Conservation (phyloP, 768 basidiomycete genomes). For the Boletus barrowsii region DNA sequence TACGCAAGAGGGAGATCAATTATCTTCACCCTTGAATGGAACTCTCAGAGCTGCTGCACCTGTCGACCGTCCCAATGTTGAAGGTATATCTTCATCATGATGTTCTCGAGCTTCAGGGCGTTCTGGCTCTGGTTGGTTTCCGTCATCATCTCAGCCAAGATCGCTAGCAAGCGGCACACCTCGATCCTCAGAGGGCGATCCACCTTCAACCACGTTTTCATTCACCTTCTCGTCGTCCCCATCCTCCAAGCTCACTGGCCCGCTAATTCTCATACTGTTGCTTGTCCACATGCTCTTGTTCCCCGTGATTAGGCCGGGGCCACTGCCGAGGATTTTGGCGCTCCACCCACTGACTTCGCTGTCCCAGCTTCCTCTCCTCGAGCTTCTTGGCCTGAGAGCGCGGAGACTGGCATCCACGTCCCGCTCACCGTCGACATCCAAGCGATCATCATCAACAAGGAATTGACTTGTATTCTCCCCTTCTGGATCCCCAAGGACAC, state of each 20-base stretch:
- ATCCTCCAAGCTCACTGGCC: constrained; percentile 47
- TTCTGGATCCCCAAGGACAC: constrained; percentile 48
- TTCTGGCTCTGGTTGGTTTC: constrained; percentile 4
- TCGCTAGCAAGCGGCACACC: constrained; percentile 1
- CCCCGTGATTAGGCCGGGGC: constrained; percentile 43
- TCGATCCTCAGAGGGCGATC: constrained; percentile 8
- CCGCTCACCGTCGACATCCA: constrained; percentile 47
- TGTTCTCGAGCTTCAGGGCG: constrained; percentile 2
- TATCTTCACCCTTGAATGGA: background rate
- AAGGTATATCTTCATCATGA: constrained; percentile 19
- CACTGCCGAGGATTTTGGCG: constrained; percentile 54
- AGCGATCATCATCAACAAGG: constrained; percentile 62
- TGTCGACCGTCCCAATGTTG: constrained; percentile 28
- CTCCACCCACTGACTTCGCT: constrained; percentile 89
- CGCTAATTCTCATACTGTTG: constrained; percentile 58
- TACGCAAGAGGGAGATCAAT: constrained; percentile 1
- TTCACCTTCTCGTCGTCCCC: constrained; percentile 33
- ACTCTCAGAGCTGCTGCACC: constrained; percentile 19
- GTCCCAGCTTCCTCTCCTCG: constrained; percentile 87
- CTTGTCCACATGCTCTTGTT: constrained; percentile 61
- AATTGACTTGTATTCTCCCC: constrained; percentile 67
- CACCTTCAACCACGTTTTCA: constrained; percentile 17
- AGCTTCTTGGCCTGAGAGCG: constrained; percentile 84
- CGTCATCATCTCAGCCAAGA: constrained; percentile 3
- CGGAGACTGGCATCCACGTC: constrained; percentile 87